Evolutionary conservation across 2,329 filamentous ascomycete species (phyloP).

Genomic region (Aspergillus pseudonomiae): DNA sequence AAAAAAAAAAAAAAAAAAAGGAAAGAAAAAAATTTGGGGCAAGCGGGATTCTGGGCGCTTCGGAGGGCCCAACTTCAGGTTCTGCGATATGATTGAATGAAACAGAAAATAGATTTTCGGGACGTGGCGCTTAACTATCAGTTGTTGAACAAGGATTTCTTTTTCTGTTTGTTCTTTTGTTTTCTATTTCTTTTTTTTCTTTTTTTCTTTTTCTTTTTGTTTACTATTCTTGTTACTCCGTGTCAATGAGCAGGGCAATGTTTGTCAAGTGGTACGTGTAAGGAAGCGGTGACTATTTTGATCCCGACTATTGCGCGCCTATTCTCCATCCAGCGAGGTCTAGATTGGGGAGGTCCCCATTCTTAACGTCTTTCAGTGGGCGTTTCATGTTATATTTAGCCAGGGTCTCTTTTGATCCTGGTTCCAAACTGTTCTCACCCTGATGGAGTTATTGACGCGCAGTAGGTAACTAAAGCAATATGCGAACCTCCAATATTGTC

Average conservation of each 20-base stretch:
- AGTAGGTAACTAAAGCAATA: background rate
- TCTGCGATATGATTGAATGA: background rate
- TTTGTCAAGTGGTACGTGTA: background rate
- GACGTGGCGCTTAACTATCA: conserved; percentile 4
- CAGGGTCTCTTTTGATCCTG: background rate
- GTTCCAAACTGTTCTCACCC: background rate
- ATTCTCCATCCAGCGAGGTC: background rate
- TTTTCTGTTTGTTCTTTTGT: too few relatives aligned
- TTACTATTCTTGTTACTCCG: background rate
- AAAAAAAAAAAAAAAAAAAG: too few relatives aligned
- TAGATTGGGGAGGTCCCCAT: background rate
- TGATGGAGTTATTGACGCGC: background rate
- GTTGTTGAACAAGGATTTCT: background rate
- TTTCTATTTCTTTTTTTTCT: too few relatives aligned
- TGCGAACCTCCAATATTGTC: background rate
- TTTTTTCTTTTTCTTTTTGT: too few relatives aligned
- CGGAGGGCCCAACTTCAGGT: background rate
- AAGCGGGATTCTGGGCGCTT: background rate
- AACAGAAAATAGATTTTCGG: background rate
- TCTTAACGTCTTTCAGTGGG: background rate
- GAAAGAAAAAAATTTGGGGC: background rate
- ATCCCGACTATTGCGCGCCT: conserved; percentile 1
- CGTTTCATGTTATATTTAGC: conserved; percentile 8
- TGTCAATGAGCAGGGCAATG: background rate
- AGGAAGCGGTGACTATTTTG: background rate